These are phyloP conservation scores for Paraphoma chrysanthemicola DNA, from an alignment of 2,329 filamentous ascomycete species.

Conservation along the genomic window DNA sequence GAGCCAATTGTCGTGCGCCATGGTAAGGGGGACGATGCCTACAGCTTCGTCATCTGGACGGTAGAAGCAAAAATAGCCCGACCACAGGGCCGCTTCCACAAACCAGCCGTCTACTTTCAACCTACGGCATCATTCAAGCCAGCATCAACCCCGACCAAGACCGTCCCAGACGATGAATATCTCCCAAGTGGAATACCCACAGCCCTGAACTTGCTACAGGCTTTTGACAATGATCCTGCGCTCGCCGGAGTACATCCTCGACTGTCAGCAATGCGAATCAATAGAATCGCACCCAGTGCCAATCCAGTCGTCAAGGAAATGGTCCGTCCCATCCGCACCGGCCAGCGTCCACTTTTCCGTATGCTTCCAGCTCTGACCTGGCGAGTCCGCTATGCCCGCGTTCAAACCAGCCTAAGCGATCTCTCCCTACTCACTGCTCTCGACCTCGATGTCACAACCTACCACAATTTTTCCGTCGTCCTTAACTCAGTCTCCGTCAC, in stretches of 20 bases:
- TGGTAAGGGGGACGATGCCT: slow-evolving; percentile 27
- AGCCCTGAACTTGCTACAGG: slow-evolving; percentile 78
- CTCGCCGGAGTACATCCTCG: slow-evolving; percentile 68
- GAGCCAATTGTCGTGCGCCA: slow-evolving; percentile 41
- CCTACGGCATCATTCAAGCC: slow-evolving; percentile 63
- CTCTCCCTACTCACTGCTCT: slow-evolving; percentile 71
- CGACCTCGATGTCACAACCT: slow-evolving; percentile 76
- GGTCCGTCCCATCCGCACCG: slow-evolving; percentile 68
- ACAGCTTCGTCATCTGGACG: slow-evolving; percentile 50
- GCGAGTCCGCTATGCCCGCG: slow-evolving; percentile 73
- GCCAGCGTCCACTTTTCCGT: slow-evolving; percentile 67
- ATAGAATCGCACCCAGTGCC: slow-evolving; percentile 73
- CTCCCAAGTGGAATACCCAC: slow-evolving; percentile 72
- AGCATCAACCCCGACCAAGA: slow-evolving; percentile 51
- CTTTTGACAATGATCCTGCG: slow-evolving; percentile 71
- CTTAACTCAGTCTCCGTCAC: slow-evolving; percentile 66
- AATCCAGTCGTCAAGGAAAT: slow-evolving; percentile 66
- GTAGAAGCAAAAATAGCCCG: slow-evolving; percentile 48
- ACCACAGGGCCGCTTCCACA: slow-evolving; percentile 68
- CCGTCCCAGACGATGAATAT: slow-evolving; percentile 64
- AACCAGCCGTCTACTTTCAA: slow-evolving; percentile 70
- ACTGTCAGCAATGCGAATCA: slow-evolving; percentile 76
- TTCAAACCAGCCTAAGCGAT: slow-evolving; percentile 62
- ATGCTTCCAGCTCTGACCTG: slow-evolving; percentile 75
- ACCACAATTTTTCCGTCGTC: slow-evolving; percentile 70